Base-by-base conservation (phyloP, 176 grass and related monocot species). In the Carex myosuroides region DNA sequence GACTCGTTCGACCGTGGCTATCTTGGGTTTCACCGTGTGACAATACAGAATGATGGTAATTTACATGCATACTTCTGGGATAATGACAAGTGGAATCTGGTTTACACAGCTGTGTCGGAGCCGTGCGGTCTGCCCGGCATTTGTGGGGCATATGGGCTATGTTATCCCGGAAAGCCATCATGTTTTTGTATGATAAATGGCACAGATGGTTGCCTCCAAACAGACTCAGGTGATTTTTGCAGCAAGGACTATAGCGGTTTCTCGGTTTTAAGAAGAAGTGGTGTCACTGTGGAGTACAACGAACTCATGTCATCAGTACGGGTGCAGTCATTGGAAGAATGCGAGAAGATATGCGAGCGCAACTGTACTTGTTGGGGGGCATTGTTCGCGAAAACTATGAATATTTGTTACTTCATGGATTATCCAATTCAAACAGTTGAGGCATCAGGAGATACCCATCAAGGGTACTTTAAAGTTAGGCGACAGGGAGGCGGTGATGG, bases 281-380 rank as follows among this genome's bases (percentile, higher is more conserved):
- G 85, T 21, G 90, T 94, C 14, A 88, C 92, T 0, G 65, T 94
- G 64, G 85, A 88, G 56, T 94, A 91, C 85, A 94, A 83, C 4
- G 92, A 94, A 59, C 33, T 33, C 83, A 84, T 91, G 85, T 64
- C 59, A 65, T 84, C 85, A n/a, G 65, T 57, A 72, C 85, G 32
- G 82, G 46, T 85, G 63, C 53, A 1, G 72, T 89, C 89, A 44
- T 81, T 64, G 59, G 85, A 0, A 22, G 87, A 88, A 57, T 94
- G 92, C 60, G 90, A 91, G 83, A 13, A 0, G 58, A 72, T 84
- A 65, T 94, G 92, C 66, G 87, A 86, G 4, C 71, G 0, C 83
- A 88, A 89, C 79, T 94, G 92, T 79, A 90, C 42, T 86, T 94
- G 89, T 82, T 94, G 92, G 92, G 89, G 83, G 6, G 90, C 89